Evolutionary conservation across 352 stramenopile species (phyloP), one percentile per base, ranked within the genome.

Genomic region (Pseudoperonospora humuli): DNA sequence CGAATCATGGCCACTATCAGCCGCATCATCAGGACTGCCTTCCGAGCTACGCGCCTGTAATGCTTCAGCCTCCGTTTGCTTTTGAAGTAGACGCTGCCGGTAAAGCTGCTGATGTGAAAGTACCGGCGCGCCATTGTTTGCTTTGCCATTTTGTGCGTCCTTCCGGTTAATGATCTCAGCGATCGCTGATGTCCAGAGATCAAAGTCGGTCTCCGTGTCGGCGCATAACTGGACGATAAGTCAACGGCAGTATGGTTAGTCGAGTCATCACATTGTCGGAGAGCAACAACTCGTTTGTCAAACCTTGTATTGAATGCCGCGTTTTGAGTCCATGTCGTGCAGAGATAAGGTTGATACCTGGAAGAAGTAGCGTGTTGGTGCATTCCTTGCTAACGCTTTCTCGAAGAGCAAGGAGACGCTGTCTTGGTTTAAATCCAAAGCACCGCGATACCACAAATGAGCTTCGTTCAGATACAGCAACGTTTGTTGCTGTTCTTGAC

Each of bases 281-380:
- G 21, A 17, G 14, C n/a, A 11, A 36, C 5, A 18, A 35, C 32
- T 7, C 33, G 7, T 3, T 25, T 33, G 1, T 44, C 47, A 15
- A 64, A 86, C 75, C 68, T 92, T 92, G 62, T 86, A 89, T 51
- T 92, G 75, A 2, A 86, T 57, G 0, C 80, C 77, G n/a, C 76
- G 73, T 34, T 89, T 89, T 6, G 75, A 86, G 19, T 89, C 80
- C 24, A 86, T 84, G 21, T 89, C 73, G 10, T 82, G 70, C 13
- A 92, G 53, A 11, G 71, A 73, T 0, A 88, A 47, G 17, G 73
- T 89, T 11, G 80, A 89, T 0, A 88, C 77, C 50, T 92, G 80
- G 34, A 92, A 92, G 39, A 89, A 89, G 45, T 73, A 89, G n/a
- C 66, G 69, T 14, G 79, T 89, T 20, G 80, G 80, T 1, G 80